Evolutionary conservation across 2,329 filamentous ascomycete genomes (phyloP).

Genomic region (Hymenoscyphus fructigenus): DNA sequence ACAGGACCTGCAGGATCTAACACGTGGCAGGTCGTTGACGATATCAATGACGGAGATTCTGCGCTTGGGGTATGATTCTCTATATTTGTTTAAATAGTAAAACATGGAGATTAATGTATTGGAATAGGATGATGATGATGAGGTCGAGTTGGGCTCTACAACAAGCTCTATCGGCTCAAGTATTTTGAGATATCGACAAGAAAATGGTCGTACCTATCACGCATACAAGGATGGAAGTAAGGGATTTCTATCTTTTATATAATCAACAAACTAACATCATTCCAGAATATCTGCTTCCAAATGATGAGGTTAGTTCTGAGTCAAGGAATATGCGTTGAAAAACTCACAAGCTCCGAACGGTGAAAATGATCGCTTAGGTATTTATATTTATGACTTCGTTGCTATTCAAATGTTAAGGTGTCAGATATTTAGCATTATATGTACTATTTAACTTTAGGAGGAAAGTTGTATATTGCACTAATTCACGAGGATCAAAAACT

Average conservation of each 20-base stretch:
- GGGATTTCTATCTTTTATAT: background rate
- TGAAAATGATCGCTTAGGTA: conserved; percentile 36
- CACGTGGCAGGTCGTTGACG: background rate
- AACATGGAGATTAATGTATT: too few species aligned
- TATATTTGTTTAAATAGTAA: too few species aligned
- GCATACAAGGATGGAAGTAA: conserved; percentile 33
- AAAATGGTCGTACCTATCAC: conserved; percentile 33
- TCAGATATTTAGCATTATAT: conserved; percentile 28
- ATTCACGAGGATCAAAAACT: conserved; percentile 32
- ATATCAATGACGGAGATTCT: background rate
- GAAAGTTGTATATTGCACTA: conserved; percentile 23
- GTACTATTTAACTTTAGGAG: conserved; percentile 22
- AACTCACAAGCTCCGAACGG: conserved; percentile 3
- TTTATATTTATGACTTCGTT: background rate
- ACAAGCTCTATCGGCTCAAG: conserved; percentile 34
- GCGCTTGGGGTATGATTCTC: background rate
- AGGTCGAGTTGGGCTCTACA: background rate
- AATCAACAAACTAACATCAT: background rate
- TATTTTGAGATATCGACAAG: conserved; percentile 39
- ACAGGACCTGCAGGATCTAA: background rate
- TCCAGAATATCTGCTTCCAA: conserved; percentile 30
- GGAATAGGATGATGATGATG: background rate
- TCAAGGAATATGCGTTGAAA: background rate
- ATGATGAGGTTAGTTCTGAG: conserved; percentile 22
- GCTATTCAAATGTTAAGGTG: background rate